Evolutionary conservation across 176 grass and related monocot genomes (phyloP), one percentile per base, ranked within the genome.

Genomic region (Alloteropsis semialata): DNA sequence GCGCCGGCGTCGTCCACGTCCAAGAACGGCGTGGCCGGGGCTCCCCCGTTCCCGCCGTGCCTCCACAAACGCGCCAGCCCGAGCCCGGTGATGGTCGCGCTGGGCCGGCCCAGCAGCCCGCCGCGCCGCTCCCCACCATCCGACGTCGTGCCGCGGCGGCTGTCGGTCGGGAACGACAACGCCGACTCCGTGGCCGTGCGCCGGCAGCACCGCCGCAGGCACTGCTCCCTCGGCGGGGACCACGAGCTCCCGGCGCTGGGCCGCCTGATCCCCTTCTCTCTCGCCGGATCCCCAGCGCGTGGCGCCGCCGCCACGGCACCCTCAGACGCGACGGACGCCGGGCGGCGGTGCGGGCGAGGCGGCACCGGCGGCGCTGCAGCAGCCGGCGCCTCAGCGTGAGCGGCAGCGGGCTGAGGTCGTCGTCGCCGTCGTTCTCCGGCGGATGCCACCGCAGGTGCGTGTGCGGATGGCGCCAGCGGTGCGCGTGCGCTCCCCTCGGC

Each of bases 241-340:
- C 68, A 33, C 6, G 77, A 91, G 71, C 60, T 82, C 74, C 60
- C 48, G 13, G 60, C 76, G 11, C 81, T 97, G 45, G 82, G 94
- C 39, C 69, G 81, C 21, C 65, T 75, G 36, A 94, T 94, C 56
- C 91, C 86, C 33, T 97, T 97, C 82, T 97, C 91, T 5, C 16
- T 84, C 74, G 37, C 48, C 6, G 57, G 32, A 12, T 82, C 76
- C 36, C 76, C 61, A 24, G 19, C 74, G 5, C 14, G 39, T 1
- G 6, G 28, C 1, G 36, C 72, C 18, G 10, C 71, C 7, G 42
- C 79, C 34, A 9, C 68, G 5, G 42, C 51, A 8, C 68, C 81
- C 28, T 58, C 85, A 13, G 81, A 84, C 76, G 43, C 64, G 55
- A 66, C 56, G 54, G 57, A 81, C 25, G 44, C 36, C 17, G 59